Evolutionary conservation across 306 rosid genomes (phyloP), one percentile per base, ranked within the genome.

Genomic region (Corylus avellana): DNA sequence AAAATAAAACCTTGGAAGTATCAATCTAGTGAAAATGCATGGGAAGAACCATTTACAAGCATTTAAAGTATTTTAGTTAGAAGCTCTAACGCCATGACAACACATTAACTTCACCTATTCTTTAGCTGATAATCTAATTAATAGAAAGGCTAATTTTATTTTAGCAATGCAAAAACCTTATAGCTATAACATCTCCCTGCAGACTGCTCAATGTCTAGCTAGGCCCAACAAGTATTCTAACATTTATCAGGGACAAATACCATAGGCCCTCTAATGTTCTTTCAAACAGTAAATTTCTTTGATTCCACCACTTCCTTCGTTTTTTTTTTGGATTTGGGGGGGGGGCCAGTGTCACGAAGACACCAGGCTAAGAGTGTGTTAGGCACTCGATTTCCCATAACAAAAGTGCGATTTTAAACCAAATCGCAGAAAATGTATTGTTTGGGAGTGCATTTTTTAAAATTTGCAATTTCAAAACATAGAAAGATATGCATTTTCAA

Each of bases 161-260:
- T 64, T 64, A 16, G 48, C 71, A 64, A 64, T 37, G 48, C 71
- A 64, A 16, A 64, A 35, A 37, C 46, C 71, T 61, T 22, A 32
- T 27, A 61, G 35, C 18, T 17, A 63, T 32, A 14, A 32, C 46
- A 68, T 5, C 4, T 16, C 8, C 32, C 29, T 2, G 44, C 27
- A 4, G 29, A 42, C 51, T 42, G 25, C 51, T 12, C 8, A 8
- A n/a, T 12, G 20, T 2, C 39, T 32, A 27, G 70, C 4, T 32
- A 63, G 46, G 12, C 12, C 70, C n/a, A 25, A 25, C 39, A 12
- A 5, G 1, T 14, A 64, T 4, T 64, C 35, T 16, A 64, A 64
- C 47, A 64, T 14, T 32, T 16, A 32, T 29, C 46, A 14, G 22
- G 32, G 42, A 35, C 0, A 32, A 61, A 16, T 27, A 25, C 6